These are phyloP conservation scores for Mikania micrantha DNA, from an alignment of 129 eudicot species.

Conservation along the genomic window DNA sequence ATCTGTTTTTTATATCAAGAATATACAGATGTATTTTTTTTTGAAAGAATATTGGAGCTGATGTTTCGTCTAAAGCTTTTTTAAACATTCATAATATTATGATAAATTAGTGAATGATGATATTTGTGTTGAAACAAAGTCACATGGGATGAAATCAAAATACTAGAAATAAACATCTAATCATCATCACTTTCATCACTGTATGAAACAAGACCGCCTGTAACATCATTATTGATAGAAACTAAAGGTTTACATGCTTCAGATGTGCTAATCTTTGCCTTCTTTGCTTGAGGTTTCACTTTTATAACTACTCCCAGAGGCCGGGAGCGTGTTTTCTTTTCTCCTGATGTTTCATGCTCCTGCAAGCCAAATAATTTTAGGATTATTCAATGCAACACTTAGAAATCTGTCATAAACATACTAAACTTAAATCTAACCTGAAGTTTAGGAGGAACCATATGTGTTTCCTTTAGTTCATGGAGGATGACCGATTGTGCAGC, in stretches of 20 bases:
- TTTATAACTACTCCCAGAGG: constrained; percentile 55
- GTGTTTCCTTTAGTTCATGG: constrained; percentile 55
- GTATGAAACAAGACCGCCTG: constrained; percentile 65
- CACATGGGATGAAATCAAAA: not conserved
- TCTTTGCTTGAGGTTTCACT: constrained; percentile 76
- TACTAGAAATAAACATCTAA: not conserved
- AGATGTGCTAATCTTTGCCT: constrained; percentile 34
- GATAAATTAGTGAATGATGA: not conserved
- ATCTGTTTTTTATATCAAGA: not conserved
- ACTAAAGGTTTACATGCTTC: constrained; percentile 13
- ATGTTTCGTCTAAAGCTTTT: not conserved
- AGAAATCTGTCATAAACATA: not conserved
- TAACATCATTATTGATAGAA: constrained; percentile 4
- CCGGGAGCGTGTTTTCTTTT: constrained; percentile 44
- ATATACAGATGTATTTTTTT: too few species aligned
- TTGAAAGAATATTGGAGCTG: not conserved
- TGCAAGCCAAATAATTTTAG: constrained; percentile 5
- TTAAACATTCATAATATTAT: not conserved
- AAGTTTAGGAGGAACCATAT: constrained; percentile 39
- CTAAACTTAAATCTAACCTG: constrained; percentile 34
- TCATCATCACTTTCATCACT: constrained; percentile 83
- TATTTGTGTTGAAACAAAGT: not conserved
- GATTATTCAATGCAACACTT: not conserved
- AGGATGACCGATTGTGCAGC: constrained; percentile 62
- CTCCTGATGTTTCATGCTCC: constrained; percentile 37